These are phyloP conservation scores for Baeospora myosura DNA, from an alignment of 1,284 basidiomycete genomes.

Conservation along the genomic window DNA sequence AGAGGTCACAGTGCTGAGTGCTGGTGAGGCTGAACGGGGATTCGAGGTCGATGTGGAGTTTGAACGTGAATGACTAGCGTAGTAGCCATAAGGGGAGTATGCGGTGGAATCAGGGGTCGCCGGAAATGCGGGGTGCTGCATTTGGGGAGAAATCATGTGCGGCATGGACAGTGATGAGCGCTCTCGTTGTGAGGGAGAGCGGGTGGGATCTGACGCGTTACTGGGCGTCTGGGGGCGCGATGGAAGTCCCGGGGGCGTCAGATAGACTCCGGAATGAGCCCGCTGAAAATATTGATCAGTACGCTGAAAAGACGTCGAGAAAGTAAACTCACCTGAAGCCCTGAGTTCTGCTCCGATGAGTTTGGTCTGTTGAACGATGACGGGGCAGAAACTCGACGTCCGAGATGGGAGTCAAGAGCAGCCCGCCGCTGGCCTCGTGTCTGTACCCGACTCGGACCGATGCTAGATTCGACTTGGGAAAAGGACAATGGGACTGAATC, in stretches of 20 bases:
- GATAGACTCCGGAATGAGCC: slow-evolving; percentile 18
- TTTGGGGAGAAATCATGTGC: neutral
- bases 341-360: too few relatives aligned
- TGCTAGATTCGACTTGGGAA: slow-evolving; percentile 42
- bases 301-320: too few relatives aligned
- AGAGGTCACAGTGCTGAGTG: slow-evolving; percentile 49
- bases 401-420: slow-evolving; percentile 24
- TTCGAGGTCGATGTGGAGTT: slow-evolving; percentile 38
- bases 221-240: slow-evolving; percentile 39
- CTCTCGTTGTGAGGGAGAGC: slow-evolving; percentile 22
- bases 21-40: slow-evolving; percentile 53
- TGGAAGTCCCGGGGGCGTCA: slow-evolving; percentile 22
- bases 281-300: slow-evolving; percentile 11
- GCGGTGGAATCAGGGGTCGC: slow-evolving; percentile 9
- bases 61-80: slow-evolving; percentile 31
- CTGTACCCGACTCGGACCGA: slow-evolving; percentile 46
- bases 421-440: slow-evolving; percentile 36
- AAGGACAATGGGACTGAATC: slow-evolving; percentile 10
- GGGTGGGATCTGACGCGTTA: slow-evolving; percentile 13
- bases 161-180: slow-evolving; percentile 19
- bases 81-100: slow-evolving; percentile 7
- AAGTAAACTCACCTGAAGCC: too few relatives aligned
- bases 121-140: slow-evolving; percentile 6
- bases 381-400: too few relatives aligned
- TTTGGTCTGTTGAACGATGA: too few relatives aligned